Evolutionary conservation across 345 rosid species (phyloP), one percentile per base, ranked within the genome.

Genomic region (Camelina laxa): DNA sequence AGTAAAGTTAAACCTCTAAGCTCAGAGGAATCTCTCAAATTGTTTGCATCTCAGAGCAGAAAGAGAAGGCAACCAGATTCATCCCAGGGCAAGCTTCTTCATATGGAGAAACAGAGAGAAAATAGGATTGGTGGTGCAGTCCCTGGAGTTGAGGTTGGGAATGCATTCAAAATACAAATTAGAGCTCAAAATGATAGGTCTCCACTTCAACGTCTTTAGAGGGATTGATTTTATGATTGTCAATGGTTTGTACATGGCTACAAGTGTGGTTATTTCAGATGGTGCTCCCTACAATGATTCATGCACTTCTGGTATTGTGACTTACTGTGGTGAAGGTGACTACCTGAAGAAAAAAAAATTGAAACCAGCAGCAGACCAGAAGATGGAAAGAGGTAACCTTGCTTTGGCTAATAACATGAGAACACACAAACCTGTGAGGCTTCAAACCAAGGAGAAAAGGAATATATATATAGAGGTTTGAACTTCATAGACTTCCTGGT

Each of bases 1-100:
- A 61, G 58, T 20, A 75, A 69, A 44, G 70, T 75, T 4, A 53
- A 69, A 21, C 42, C 47, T 42, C 41, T 69, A 13, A 59, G 69
- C 7, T 21, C 9, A 8, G 69, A 61, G 31, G 69, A 75, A 41
- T 2, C 66, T 45, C 13, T 35, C 4, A 22, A 21, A 16, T 50
- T 74, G 5, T 7, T 24, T n/a, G 39, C 58, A 5, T 60, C 70
- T n/a, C 74, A 61, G 1, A 69, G 33, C 4, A 60, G 0, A 41
- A 60, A 22, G 33, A 33, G 70, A n/a, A 15, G 13, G 5, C 12
- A 39, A 1, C 11, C 13, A 30, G 19, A 36, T 39, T 38, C 42
- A 2, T 9, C 42, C 13, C 13, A 10, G 3, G 42, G 22, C 41
- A 57, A 47, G 57, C 17, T 31, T 45, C 31, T 20, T 17, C 4